Evolutionary conservation across 2,329 filamentous ascomycete species (phyloP), one percentile per base, ranked within the genome.

Genomic region (Gliomastix tumulicola): DNA sequence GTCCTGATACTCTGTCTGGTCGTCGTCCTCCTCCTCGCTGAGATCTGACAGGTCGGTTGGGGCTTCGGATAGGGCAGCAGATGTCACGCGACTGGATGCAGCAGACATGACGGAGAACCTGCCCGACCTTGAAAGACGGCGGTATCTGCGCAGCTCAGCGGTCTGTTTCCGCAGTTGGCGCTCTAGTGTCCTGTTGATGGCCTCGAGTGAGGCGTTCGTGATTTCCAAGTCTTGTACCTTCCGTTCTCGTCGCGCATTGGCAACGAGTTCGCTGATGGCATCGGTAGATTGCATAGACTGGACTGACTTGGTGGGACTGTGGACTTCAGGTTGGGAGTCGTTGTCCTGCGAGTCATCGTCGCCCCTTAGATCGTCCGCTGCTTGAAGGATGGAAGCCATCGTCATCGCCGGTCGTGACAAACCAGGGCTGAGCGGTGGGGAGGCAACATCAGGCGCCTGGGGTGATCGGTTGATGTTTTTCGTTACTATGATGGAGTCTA

Each of bases 191-290:
- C 89, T 76, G 55, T 98, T 98, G 62, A 98, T 97, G 28, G 92
- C 92, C 39, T 95, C 76, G 4, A 98, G 72, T 2, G 89, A 96
- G 2, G 88, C 92, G 53, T 98, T 98, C 38, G 85, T 95, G 44
- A 98, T 98, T 56, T 98, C 88, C 6, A 98, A 68, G 56, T 98
- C 92, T 47, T 97, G 76, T 2, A 98, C 89, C 64, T 97, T 98
- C 42, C 92, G 79, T 59, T 97, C 92, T 23, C 88, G 77, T 21
- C 92, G 78, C 12, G 92, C 92, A 54, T 88, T 92, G n/a, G 84
- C 76, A 10, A 92, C 88, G 7, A 88, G 69, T 41, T 94, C 88
- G 43, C 78, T 84, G 42, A 84, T 66, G 7, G 78, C 70, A 38
- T 82, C 78, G 13, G 74, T 60, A n/a, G n/a, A n/a, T n/a, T n/a